These are phyloP conservation scores for Ganoderma lucidum DNA, from an alignment of 1,284 basidiomycete species.

Conservation along the genomic window DNA sequence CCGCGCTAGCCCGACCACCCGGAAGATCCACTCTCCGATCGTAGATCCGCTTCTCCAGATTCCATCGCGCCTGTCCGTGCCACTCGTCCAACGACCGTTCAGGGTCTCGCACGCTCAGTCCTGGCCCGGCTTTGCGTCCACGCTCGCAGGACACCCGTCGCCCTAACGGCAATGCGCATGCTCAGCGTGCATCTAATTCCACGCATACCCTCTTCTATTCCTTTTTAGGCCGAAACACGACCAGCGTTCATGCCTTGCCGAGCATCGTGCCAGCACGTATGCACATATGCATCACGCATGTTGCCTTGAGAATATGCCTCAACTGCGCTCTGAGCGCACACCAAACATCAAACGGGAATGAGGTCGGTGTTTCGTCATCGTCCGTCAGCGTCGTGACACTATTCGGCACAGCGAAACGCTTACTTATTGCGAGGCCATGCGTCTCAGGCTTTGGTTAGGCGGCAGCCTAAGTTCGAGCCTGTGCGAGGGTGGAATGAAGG, in stretches of 20 bases:
- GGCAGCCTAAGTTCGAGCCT: neutral
- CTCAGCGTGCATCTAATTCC: neutral
- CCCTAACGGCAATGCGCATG: conserved; percentile 5
- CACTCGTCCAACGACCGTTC: neutral
- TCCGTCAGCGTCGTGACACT: neutral
- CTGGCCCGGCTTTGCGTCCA: neutral
- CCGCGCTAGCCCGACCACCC: conserved; percentile 19
- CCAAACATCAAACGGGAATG: neutral
- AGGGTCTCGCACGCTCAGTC: neutral
- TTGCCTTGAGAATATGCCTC: neutral
- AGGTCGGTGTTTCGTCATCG: neutral
- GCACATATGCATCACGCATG: neutral
- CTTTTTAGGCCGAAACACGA: neutral
- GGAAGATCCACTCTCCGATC: conserved; percentile 35
- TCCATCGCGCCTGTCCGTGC: conserved; percentile 26
- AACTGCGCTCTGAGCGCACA: neutral
- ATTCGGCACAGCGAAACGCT: neutral
- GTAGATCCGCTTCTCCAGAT: conserved; percentile 38
- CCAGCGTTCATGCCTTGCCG: neutral
- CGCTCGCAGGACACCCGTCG: neutral
- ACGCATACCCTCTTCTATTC: neutral
- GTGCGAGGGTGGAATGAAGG: neutral
- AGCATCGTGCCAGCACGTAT: neutral
- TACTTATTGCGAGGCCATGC: neutral
- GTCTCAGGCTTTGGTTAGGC: neutral